These are phyloP conservation scores for Galeopsis tetrahit DNA, from an alignment of 257 asterid species.

Conservation along the genomic window DNA sequence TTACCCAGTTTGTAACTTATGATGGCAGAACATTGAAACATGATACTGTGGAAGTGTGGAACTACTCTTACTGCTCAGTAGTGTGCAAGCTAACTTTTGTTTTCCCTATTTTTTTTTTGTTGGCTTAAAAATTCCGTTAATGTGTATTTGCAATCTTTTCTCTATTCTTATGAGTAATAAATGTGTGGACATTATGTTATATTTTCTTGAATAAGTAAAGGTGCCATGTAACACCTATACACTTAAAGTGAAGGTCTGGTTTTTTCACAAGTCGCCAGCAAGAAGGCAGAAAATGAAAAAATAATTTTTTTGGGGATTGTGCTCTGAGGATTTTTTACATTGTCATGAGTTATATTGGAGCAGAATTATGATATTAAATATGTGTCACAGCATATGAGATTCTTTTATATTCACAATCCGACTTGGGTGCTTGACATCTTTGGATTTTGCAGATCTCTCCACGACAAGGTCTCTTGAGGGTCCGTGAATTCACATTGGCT, in stretches of 20 bases:
- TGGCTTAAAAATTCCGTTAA: neutral
- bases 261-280: slow-evolving; percentile 10
- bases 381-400: neutral
- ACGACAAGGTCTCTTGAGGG: slow-evolving; percentile 85
- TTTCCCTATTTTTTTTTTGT: neutral
- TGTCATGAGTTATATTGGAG: slow-evolving; percentile 6
- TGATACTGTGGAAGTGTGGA: neutral
- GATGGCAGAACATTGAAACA: neutral
- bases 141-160: neutral
- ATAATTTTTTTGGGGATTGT: neutral
- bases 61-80: neutral
- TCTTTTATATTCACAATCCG: neutral
- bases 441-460: slow-evolving; percentile 68
- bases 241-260: neutral
- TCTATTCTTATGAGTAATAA: neutral
- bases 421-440: slow-evolving; percentile 5
- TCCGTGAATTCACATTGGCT: slow-evolving; percentile 81
- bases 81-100: neutral
- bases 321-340: neutral
- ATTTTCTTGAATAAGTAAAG: neutral
- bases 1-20: neutral
- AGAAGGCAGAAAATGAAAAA: slow-evolving; percentile 5
- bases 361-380: neutral
- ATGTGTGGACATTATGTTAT: neutral
- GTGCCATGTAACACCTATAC: neutral